Conservation (phyloP, 805 yeast species). For the Lipomyces starkeyi region DNA sequence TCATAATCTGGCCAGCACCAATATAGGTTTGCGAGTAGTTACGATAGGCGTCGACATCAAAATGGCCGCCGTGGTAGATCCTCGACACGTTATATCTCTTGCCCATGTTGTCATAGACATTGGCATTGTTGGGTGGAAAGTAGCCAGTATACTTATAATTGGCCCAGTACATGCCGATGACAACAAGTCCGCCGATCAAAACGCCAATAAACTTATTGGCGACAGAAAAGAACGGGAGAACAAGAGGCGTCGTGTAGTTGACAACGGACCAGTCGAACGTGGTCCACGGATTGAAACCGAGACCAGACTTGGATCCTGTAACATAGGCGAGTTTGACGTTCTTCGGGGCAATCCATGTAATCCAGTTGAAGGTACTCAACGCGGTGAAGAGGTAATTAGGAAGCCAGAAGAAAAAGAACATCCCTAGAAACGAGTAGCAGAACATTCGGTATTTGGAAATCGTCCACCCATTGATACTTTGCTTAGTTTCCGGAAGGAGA, state of each 20-base stretch:
- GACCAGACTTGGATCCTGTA: constrained; percentile 66
- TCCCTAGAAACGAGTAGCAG: constrained; percentile 48
- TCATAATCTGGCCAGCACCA: constrained; percentile 57
- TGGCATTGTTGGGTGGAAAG: constrained; percentile 55
- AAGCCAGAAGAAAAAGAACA: constrained; percentile 60
- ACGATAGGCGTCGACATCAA: constrained; percentile 56
- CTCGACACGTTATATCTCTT: constrained; percentile 54
- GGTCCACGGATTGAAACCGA: constrained; percentile 68
- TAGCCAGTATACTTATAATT: constrained; percentile 53
- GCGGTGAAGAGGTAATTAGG: constrained; percentile 66
- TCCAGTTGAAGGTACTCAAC: constrained; percentile 62
- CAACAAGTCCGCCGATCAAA: constrained; percentile 58
- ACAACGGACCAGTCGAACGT: constrained; percentile 64
- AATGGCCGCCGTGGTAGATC: constrained; percentile 52
- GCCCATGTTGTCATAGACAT: constrained; percentile 43
- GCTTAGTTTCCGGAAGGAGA: constrained; percentile 26
- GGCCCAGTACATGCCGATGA: constrained; percentile 59
- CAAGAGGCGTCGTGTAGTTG: constrained; percentile 50
- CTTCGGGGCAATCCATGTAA: constrained; percentile 65
- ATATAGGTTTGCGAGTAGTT: constrained; percentile 65
- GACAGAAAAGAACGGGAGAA: constrained; percentile 52
- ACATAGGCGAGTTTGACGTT: constrained; percentile 64
- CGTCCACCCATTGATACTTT: constrained; percentile 62
- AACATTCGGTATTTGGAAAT: constrained; percentile 59
- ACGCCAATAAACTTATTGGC: constrained; percentile 47